phyloP scores from a whole-genome alignment of 139 green algal genomes.

The Micractinium sp. region DNA sequence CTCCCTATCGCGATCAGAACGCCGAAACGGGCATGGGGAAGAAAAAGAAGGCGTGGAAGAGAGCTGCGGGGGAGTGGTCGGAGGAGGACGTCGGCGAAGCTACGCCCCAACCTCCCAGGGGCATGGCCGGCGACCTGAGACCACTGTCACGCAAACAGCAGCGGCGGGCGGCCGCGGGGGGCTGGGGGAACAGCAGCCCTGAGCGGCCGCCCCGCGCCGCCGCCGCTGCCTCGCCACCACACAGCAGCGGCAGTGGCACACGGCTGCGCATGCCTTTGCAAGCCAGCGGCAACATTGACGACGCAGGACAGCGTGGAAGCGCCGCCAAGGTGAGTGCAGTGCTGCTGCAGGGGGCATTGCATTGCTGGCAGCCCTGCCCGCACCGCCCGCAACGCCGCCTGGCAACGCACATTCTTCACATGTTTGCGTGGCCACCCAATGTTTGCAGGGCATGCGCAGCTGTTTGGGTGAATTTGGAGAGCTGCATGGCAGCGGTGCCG shows the following conservation, averaged over 20 bases:
- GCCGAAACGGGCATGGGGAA: background rate
- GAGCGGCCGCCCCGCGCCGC: background rate
- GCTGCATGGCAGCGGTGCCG: too few relatives aligned
- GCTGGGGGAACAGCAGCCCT: background rate
- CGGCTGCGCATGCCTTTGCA: background rate
- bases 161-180: background rate
- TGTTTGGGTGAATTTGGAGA: too few relatives aligned
- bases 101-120: background rate
- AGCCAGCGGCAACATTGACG: too few relatives aligned
- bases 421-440: too few relatives aligned
- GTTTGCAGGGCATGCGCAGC: too few relatives aligned
- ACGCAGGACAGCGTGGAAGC: background rate
- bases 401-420: too few relatives aligned
- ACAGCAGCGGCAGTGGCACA: background rate
- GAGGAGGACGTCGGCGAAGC: background rate
- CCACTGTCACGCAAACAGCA: constrained; percentile 17
- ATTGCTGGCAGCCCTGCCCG: too few relatives aligned
- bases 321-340: background rate
- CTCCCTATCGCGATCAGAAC: background rate
- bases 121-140: background rate
- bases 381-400: too few relatives aligned
- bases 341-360: too few relatives aligned
- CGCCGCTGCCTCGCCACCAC: background rate
- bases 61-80: background rate
- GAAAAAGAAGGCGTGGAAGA: background rate